These are phyloP conservation scores for Rhizopogon rudus DNA, from an alignment of 768 basidiomycete genomes.

Conservation along the genomic window DNA sequence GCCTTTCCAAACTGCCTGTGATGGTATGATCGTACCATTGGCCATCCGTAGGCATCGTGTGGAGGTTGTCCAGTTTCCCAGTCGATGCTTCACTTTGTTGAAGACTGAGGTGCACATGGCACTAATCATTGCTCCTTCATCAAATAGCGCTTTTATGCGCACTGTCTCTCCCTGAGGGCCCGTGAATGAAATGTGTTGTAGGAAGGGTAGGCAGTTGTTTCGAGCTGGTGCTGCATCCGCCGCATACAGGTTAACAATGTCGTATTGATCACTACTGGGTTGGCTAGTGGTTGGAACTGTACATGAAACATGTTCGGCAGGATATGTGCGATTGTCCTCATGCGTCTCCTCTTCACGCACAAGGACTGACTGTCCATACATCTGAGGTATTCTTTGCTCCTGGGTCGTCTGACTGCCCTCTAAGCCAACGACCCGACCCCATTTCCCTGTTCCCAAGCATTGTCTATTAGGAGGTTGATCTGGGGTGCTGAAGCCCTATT, in stretches of 20 bases:
- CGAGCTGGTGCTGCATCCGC: neutral
- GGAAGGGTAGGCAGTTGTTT: neutral
- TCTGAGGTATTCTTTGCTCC: neutral
- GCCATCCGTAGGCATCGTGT: slow-evolving; percentile 26
- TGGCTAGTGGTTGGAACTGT: too few species aligned
- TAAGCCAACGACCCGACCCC: neutral
- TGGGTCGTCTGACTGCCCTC: neutral
- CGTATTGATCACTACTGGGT: neutral
- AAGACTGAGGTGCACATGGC: slow-evolving; percentile 15
- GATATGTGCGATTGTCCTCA: neutral
- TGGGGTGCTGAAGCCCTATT: neutral
- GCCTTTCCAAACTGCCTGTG: slow-evolving; percentile 7
- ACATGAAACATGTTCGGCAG: neutral
- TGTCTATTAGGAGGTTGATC: neutral
- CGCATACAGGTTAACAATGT: neutral
- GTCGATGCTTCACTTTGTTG: neutral
- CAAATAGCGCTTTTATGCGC: slow-evolving; percentile 10
- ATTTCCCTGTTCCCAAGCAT: neutral
- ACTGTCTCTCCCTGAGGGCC: neutral
- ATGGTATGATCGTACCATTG: slow-evolving; percentile 16
- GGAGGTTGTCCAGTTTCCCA: slow-evolving; percentile 13
- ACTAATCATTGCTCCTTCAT: slow-evolving; percentile 28
- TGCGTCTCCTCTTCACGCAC: neutral
- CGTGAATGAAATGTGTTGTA: neutral
- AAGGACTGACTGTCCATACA: neutral